A percentile compares a stretch with the other conserved stretches of the same genome.
Evolutionary conservation across 805 yeast genomes (phyloP).

Genomic region (Monosporozyma aquatica): DNA sequence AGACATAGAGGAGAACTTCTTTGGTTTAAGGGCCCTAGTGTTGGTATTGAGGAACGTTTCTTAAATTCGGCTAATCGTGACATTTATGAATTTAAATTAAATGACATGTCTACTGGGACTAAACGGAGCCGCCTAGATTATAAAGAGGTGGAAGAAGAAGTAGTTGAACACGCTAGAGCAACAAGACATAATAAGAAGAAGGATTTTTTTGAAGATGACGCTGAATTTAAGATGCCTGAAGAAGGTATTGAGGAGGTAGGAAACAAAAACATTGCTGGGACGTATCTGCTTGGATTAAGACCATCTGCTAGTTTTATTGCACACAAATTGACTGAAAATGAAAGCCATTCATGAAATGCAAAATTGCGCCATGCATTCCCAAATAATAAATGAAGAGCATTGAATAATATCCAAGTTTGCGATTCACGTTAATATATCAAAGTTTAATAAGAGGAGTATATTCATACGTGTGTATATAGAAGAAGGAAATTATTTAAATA

Average conservation of each 20-base stretch:
- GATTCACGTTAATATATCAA: too few species aligned
- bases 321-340: conserved; percentile 33
- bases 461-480: not conserved
- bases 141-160: conserved; percentile 20
- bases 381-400: too few species aligned
- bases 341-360: not conserved
- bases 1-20: conserved; percentile 37
- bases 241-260: conserved; percentile 18
- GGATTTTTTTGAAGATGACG: conserved; percentile 5
- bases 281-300: conserved; percentile 32
- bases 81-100: conserved; percentile 4
- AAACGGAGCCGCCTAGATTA: conserved; percentile 11
- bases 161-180: conserved; percentile 4
- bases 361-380: too few species aligned
- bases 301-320: conserved; percentile 72
- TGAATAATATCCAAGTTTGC: too few species aligned
- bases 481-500: not conserved
- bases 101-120: conserved; percentile 2
- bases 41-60: conserved; percentile 36
- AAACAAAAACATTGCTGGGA: conserved; percentile 13
- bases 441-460: too few species aligned
- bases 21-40: conserved; percentile 67
- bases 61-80: conserved; percentile 19
- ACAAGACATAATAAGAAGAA: conserved; percentile 3
- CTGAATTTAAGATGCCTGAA: conserved; percentile 14